Evolutionary conservation across 2,329 filamentous ascomycete genomes (phyloP), one percentile per base, ranked within the genome.

Genomic region (Pyricularia pennisetigena): DNA sequence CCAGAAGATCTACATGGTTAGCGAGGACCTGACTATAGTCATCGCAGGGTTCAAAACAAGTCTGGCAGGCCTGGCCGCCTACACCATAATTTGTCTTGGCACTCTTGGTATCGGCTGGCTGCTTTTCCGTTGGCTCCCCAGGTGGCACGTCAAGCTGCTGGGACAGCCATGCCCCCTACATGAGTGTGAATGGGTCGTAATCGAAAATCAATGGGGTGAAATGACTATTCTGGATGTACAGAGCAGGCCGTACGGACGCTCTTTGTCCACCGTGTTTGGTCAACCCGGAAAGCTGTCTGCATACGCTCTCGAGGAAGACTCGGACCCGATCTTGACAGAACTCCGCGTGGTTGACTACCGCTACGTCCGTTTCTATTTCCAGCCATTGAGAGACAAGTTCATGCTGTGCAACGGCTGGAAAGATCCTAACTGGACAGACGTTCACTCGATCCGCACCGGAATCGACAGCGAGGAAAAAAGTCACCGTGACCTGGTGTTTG

Each of bases 131-230:
- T 99, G 95, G 95, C 78, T 98, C 67, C 96, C 95, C 5, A 86
- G 88, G 69, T 97, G 92, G 92, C 88, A 92, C 73, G 89, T 98
- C 66, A 85, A 84, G 65, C 76, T 98, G 61, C 82, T 92, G 59
- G 95, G 95, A 30, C 85, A 82, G 67, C 80, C 88, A 5, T 86
- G 86, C 20, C 82, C 91, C 2, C 81, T 99, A 32, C 84, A 85
- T 68, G 86, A 91, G 68, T 95, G 92, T 74, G 85, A 91, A 69
- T 99, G 96, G 95, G 90, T 97, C 62, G 94, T 97, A 30, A 86
- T 98, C 71, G 95, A 90, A 85, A 97, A 99, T 74, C 93, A 98
- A 84, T 98, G 95, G 94, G 91, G 91, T 66, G 94, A 98, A 78
- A 91, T 98, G 77, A 83, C 85, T 14, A 86, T 95, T n/a, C 86